Conservation (phyloP, 305 asterid genomes). For the Euphrasia arctica region DNA sequence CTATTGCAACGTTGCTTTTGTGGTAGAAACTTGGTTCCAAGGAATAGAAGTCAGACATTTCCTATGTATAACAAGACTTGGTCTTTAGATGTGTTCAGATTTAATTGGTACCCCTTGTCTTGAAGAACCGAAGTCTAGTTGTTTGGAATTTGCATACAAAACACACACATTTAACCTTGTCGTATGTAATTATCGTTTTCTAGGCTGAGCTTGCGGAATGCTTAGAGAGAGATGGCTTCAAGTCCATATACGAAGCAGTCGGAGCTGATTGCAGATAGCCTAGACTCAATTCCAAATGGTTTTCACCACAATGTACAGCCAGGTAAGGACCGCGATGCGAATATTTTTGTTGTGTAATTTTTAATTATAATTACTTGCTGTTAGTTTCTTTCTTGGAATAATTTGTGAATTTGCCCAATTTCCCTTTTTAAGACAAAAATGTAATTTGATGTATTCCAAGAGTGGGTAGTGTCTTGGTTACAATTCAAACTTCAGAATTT, state of each 20-base stretch:
- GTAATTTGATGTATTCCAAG: too few species aligned
- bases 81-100: too few species aligned
- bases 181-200: background rate
- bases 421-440: too few species aligned
- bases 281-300: background rate
- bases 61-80: too few species aligned
- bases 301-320: constrained; percentile 29
- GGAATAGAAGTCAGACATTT: too few species aligned
- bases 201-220: constrained; percentile 85
- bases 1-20: too few species aligned
- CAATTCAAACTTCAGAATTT: too few species aligned
- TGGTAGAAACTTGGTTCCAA: too few species aligned
- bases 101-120: too few species aligned
- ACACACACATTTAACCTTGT: background rate
- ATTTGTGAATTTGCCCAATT: too few species aligned
- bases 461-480: too few species aligned
- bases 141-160: background rate
- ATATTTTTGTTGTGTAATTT: constrained; percentile 24
- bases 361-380: background rate
- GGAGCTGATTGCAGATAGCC: constrained; percentile 85
- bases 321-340: constrained; percentile 8
- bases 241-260: constrained; percentile 80
- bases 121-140: background rate
- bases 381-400: too few species aligned
- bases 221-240: constrained; percentile 83